Percentiles rank a stretch among this genome's conserved stretches.
Conservation (phyloP, 2,329 filamentous ascomycete genomes). For the Fusarium devonianum region DNA sequence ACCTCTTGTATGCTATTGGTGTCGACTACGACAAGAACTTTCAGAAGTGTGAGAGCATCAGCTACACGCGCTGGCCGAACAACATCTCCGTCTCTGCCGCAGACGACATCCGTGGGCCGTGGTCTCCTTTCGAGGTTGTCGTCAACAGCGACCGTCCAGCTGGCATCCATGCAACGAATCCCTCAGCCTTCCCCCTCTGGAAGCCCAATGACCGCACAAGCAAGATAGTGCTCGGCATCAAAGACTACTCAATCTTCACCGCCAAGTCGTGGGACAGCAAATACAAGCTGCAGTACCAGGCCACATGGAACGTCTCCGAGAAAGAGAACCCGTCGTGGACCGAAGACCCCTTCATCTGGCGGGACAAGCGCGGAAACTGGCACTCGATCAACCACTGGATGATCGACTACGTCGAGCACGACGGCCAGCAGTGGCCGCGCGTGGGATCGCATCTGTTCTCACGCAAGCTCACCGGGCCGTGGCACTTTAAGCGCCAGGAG, state of each 20-base stretch:
- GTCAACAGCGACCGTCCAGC: conserved; percentile 20
- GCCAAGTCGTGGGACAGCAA: neutral
- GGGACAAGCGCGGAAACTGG: conserved; percentile 45
- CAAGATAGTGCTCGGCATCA: conserved; percentile 17
- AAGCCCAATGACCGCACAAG: neutral
- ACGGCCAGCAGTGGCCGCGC: conserved; percentile 40
- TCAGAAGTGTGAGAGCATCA: conserved; percentile 19
- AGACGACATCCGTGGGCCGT: conserved; percentile 28
- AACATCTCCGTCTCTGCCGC: conserved; percentile 40
- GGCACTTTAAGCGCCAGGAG: conserved; percentile 41
- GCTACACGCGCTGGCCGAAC: conserved; percentile 25
- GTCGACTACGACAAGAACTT: conserved; percentile 12
- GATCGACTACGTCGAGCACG: conserved; percentile 37
- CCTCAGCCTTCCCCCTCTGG: conserved; percentile 49
- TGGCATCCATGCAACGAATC: conserved; percentile 47
- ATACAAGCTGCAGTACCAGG: conserved; percentile 17
- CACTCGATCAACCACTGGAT: conserved; percentile 46
- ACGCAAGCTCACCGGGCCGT: conserved; percentile 38
- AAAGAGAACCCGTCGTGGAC: conserved; percentile 23
- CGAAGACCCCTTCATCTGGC: conserved; percentile 47
- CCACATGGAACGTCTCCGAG: conserved; percentile 25
- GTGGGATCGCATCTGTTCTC: conserved; percentile 44
- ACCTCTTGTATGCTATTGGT: conserved; percentile 56
- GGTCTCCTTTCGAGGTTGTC: conserved; percentile 18
- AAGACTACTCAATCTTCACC: conserved; percentile 22